phyloP scores from a whole-genome alignment of 345 rosid genomes.

The Dimocarpus longan region DNA sequence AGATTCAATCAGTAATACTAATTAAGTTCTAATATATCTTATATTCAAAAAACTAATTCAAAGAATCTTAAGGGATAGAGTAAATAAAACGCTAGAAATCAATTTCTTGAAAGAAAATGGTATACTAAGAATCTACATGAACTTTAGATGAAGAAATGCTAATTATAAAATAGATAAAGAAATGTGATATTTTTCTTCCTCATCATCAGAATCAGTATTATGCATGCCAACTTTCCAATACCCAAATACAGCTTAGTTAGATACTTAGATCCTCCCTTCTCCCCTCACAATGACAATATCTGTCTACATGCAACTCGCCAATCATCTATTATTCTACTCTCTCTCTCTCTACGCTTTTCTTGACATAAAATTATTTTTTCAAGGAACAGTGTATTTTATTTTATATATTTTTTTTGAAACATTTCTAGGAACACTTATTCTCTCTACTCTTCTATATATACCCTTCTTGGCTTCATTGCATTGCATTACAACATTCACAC shows the following conservation, averaged over 20 bases:
- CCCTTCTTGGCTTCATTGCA: constrained; percentile 2
- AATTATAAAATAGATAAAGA: background rate
- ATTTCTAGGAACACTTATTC: background rate
- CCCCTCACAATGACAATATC: background rate
- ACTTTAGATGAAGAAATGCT: constrained; percentile 1
- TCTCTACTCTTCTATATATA: constrained; percentile 31
- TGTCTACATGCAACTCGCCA: background rate
- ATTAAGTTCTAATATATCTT: background rate
- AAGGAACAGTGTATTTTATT: background rate
- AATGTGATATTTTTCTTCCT: background rate
- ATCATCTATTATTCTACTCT: background rate
- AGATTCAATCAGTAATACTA: background rate
- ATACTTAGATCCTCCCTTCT: background rate
- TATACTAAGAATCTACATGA: background rate
- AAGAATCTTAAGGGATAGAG: constrained; percentile 11
- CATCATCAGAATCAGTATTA: constrained; percentile 4
- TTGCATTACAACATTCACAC: constrained; percentile 19
- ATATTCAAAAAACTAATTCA: too few species aligned
- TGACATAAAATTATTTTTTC: background rate
- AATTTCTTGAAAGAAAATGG: background rate
- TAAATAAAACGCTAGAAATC: constrained; percentile 13
- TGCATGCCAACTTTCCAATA: constrained; percentile 8
- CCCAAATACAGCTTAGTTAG: background rate
- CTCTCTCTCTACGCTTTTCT: background rate
- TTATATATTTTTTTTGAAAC: too few species aligned